Conservation (phyloP, 2,329 filamentous ascomycete species). For the Verticillium isaacii region DNA sequence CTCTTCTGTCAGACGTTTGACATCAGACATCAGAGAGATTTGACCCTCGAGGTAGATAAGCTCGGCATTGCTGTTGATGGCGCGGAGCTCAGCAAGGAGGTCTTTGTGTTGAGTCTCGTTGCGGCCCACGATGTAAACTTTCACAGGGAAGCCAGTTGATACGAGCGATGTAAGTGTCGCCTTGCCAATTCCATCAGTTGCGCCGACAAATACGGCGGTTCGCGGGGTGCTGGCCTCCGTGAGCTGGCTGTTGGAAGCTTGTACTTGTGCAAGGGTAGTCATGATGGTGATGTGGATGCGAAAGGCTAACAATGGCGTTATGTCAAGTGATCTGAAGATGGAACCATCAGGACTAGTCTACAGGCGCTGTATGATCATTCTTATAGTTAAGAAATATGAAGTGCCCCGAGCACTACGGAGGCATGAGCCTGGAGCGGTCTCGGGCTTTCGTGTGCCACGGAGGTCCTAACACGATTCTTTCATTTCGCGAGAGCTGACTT, state of each 20-base stretch:
- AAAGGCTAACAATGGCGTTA: too few relatives aligned
- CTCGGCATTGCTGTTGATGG: neutral
- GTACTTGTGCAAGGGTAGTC: neutral
- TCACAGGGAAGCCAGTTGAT: neutral
- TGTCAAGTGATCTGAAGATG: too few relatives aligned
- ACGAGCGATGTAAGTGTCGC: neutral
- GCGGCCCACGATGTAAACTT: conserved; percentile 2
- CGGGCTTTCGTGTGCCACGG: too few relatives aligned
- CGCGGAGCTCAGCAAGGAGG: neutral
- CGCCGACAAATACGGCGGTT: neutral
- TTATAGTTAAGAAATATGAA: too few relatives aligned
- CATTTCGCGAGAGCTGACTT: too few relatives aligned
- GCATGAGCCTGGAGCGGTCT: too few relatives aligned
- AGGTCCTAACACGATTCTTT: too few relatives aligned
- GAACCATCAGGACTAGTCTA: too few relatives aligned
- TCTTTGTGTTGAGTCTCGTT: neutral
- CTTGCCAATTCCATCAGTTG: conserved; percentile 2
- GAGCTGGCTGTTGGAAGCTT: neutral
- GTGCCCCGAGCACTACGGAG: too few relatives aligned
- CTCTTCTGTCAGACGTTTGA: neutral
- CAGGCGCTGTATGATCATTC: too few relatives aligned
- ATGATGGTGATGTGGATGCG: neutral
- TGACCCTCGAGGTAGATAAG: conserved; percentile 4
- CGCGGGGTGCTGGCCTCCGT: neutral
- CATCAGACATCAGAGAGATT: neutral